Evolutionary conservation across 23 red algal species (phyloP), one percentile per base, ranked within the genome.

Genomic region (Agarophyton chilense): DNA sequence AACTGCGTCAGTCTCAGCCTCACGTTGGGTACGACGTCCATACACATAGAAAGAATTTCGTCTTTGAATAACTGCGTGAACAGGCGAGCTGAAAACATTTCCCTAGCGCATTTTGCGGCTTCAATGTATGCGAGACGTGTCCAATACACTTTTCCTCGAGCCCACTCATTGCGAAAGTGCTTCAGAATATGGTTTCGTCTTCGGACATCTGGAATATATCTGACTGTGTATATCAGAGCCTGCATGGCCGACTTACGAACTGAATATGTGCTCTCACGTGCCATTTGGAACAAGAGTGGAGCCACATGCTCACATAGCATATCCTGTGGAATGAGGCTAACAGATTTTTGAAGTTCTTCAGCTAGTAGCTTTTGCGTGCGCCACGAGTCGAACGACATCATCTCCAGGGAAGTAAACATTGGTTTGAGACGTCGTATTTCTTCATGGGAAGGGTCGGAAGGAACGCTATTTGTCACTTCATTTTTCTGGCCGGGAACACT

Each of bases 121-220:
- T 95, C 92, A 77, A 87, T 89, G 72, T 73, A 95, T 9, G 92
- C 92, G 0, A 95, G 49, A 11, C 92, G 63, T 28, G 84, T 95
- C 92, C 92, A 95, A 55, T 95, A 95, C 21, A 95, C 92, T 34
- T 89, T 83, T 43, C 92, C 92, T 43, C 73, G 71, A 10, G 92
- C 92, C 92, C 92, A 95, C 84, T 95, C 83, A 6, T 62, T 82
- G 10, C 76, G 70, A 66, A 95, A 89, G 47, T 95, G 83, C 25
- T 89, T 95, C 11, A 90, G 43, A 32, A 89, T 89, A 31, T 90
- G 84, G 45, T 89, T 80, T 72, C 92, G 79, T 49, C 76, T 38
- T 61, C 83, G 26, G 17, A 83, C 71, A 47, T 89, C 84, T 28
- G 92, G 79, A 90, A 95, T 89, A 49, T 81, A 95, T 46, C 92